These are phyloP conservation scores for Agarophyton chilense DNA, from an alignment of 23 red algal species.

Conservation along the genomic window DNA sequence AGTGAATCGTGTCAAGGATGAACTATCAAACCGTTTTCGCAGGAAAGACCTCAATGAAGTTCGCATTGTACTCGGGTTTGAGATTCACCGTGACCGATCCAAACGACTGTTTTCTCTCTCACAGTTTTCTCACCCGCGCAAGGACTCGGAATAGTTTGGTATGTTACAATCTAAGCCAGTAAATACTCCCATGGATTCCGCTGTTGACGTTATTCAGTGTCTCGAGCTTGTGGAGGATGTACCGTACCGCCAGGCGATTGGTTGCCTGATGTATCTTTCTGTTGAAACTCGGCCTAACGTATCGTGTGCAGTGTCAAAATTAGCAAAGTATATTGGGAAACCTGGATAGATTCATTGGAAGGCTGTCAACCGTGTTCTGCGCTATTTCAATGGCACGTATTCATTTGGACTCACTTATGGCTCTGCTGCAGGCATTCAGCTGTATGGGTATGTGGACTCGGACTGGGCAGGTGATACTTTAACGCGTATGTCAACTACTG, in stretches of 20 bases:
- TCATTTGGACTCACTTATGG: not conserved
- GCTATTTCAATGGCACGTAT: slow-evolving; percentile 18
- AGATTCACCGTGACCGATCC: slow-evolving; percentile 20
- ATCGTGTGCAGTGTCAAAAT: too few relatives aligned
- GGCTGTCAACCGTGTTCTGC: slow-evolving; percentile 16
- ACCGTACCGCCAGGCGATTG: slow-evolving; percentile 25
- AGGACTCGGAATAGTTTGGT: slow-evolving; percentile 23
- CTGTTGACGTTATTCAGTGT: not conserved
- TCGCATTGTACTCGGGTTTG: slow-evolving; percentile 20
- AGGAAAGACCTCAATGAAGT: slow-evolving; percentile 40
- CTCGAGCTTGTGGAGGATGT: not conserved
- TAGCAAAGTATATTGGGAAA: too few relatives aligned
- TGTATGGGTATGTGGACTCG: slow-evolving; percentile 3
- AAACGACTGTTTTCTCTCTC: slow-evolving; percentile 19
- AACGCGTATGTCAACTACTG: slow-evolving; percentile 21
- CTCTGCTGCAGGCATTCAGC: not conserved
- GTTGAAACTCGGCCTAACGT: slow-evolving; percentile 46
- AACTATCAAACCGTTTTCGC: slow-evolving; percentile 15
- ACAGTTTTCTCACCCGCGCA: slow-evolving; percentile 5
- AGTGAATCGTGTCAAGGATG: slow-evolving; percentile 12
- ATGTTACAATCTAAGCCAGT: slow-evolving; percentile 31
- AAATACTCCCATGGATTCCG: slow-evolving; percentile 18
- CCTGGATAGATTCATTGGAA: too few relatives aligned
- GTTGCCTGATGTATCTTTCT: slow-evolving; percentile 17
- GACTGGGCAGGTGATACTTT: slow-evolving; percentile 2